Base-by-base conservation (phyloP, 1,139 yeast genomes). In the Blastobotrys raffinosifermentans region DNA sequence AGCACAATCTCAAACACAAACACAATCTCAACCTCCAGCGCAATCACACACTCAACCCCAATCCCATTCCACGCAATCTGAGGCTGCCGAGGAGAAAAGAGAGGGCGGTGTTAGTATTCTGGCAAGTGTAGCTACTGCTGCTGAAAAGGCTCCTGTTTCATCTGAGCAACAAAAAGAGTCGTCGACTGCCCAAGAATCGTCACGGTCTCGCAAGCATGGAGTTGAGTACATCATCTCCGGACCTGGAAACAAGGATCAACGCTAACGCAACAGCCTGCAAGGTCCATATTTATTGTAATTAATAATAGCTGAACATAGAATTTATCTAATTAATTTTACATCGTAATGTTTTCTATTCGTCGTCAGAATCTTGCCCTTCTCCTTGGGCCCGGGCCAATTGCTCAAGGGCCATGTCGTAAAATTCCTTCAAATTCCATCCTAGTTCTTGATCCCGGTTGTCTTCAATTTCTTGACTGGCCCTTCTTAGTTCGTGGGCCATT, bases 401-500 rank as follows among this genome's bases (percentile, higher is more conserved):
- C 13, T 51, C 56, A 17, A 31, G 34, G 0, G 60, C 64, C 4
- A 51, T 48, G 8, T 40, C 52, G 38, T 61, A 64, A 20, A 50
- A 41, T 32, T 53, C 60, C 4, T 38, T 47, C 27, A 60, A 32
- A 16, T 54, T 59, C 39, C 58, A 48, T 1, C 47, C 59, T n/a
- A 57, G 9, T 6, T 19, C 21, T 9, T 7, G 9, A 7, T 9
- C 21, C 21, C 21, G n/a, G n/a, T n/a, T 19, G 21, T 36, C 25
- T 46, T 54, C 2, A 17, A 37, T 41, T 61, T 59, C 2, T 34
- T 32, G 13, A 62, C 21, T 19, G 34, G 17, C 42, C 31, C 49
- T 51, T 16, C 48, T 49, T 11, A 86, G 57, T 48, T 85, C 94
- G 40, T 75, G 78, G 0, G 91, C 83, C 29, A 89, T 60, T 23